Evolutionary conservation across 768 basidiomycete genomes (phyloP).

Genomic region (Bullera alba): DNA sequence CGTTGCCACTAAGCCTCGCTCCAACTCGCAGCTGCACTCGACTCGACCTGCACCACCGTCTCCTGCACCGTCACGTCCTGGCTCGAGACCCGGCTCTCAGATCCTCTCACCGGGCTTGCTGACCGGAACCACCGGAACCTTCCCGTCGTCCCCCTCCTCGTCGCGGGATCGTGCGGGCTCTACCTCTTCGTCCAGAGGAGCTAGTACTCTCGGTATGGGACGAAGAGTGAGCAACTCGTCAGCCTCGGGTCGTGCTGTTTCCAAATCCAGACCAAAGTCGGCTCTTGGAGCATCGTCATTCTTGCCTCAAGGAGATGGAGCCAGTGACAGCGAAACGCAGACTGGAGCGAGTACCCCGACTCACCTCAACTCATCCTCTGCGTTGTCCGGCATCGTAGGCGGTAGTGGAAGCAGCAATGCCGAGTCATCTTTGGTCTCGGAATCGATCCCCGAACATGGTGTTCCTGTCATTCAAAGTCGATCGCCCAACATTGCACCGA

Average conservation of each 20-base stretch:
- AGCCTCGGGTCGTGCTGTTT: not conserved
- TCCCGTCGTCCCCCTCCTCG: not conserved
- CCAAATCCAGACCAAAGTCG: not conserved
- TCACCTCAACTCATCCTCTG: no score
- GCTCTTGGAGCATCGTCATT: constrained; percentile 1
- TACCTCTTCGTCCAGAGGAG: constrained; percentile 7
- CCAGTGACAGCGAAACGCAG: no score
- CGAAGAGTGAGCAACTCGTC: not conserved
- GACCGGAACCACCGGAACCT: not conserved
- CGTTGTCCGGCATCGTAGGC: no score
- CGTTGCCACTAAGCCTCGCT: constrained; percentile 2
- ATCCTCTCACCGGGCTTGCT: constrained; percentile 5
- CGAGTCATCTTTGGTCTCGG: no score
- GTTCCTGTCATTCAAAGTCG: no score
- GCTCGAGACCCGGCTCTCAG: constrained; percentile 18
- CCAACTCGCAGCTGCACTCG: constrained; percentile 15
- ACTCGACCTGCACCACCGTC: constrained; percentile 34
- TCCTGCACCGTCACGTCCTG: constrained; percentile 25
- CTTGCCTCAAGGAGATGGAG: not conserved
- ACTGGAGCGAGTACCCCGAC: no score
- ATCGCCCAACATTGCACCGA: no score
- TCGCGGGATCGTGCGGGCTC: constrained; percentile 8
- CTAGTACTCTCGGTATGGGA: not conserved
- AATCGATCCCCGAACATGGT: no score
- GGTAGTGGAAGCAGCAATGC: no score